A percentile compares a stretch with the other conserved stretches of the same genome.
phyloP scores from a whole-genome alignment of 2,329 filamentous ascomycete species.

The Diplodia scrobiculata region DNA sequence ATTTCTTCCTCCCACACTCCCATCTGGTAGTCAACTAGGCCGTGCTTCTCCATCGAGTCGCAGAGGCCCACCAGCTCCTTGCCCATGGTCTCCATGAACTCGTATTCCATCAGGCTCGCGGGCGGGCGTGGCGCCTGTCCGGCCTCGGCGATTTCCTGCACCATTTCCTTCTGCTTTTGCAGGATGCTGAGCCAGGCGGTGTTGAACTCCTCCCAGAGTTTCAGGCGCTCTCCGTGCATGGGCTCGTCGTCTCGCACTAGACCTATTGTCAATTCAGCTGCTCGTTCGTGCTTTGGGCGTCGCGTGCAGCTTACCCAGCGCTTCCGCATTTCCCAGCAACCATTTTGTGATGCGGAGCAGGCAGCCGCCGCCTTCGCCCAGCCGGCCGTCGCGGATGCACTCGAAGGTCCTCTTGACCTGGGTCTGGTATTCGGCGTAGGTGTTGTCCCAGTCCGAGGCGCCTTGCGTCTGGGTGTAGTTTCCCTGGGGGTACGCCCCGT shows the following conservation, averaged over 20 bases:
- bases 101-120: conserved; percentile 67
- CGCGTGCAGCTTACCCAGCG: conserved; percentile 57
- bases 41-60: conserved; percentile 83
- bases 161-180: conserved; percentile 79
- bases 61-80: conserved; percentile 80
- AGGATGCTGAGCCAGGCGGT: conserved; percentile 83
- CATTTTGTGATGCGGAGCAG: conserved; percentile 67
- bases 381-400: conserved; percentile 64
- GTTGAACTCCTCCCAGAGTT: conserved; percentile 93
- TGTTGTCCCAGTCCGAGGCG: conserved; percentile 62
- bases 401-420: conserved; percentile 68
- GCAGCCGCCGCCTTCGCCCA: conserved; percentile 61
- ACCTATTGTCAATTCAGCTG: conserved; percentile 61
- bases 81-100: conserved; percentile 75
- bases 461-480: conserved; percentile 44
- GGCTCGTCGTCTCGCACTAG: conserved; percentile 80
- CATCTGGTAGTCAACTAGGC: conserved; percentile 96
- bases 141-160: conserved; percentile 60
- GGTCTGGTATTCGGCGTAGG: conserved; percentile 64
- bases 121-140: conserved; percentile 60
- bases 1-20: conserved; percentile 96
- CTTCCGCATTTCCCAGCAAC: conserved; percentile 65
- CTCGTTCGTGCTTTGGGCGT: conserved; percentile 36
- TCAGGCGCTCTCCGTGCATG: conserved; percentile 73
- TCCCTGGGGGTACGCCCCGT: conserved; percentile 45